Conservation (phyloP, 1,139 yeast species). For the Blastobotrys arbuscula region DNA sequence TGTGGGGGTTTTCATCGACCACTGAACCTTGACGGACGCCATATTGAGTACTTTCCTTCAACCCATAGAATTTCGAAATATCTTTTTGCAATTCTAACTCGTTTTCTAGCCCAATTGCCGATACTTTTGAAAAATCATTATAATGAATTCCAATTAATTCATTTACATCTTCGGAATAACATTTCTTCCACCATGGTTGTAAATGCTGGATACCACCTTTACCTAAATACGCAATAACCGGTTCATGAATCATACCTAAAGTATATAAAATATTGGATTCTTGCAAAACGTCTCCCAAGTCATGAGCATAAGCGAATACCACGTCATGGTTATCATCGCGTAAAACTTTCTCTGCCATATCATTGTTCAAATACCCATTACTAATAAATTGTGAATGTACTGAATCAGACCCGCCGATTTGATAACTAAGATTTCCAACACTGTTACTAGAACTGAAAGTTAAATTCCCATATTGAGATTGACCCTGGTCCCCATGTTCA, state of each 20-base stretch:
- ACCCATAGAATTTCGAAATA: conserved; percentile 1
- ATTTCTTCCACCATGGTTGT: conserved; percentile 11
- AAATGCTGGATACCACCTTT: conserved; percentile 4
- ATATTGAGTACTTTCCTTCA: background rate
- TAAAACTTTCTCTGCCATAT: background rate
- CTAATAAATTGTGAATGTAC: background rate
- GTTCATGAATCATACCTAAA: conserved; percentile 8
- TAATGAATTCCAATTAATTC: conserved; percentile 7
- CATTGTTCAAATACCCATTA: background rate
- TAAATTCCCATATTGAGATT: conserved; percentile 7
- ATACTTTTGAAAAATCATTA: conserved; percentile 1
- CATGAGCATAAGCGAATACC: conserved; percentile 9
- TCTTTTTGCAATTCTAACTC: conserved; percentile 3
- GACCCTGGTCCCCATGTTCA: conserved; percentile 6
- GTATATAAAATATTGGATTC: conserved; percentile 1
- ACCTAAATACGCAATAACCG: conserved; percentile 4
- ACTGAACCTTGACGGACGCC: background rate
- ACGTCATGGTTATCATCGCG: background rate
- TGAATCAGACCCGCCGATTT: background rate
- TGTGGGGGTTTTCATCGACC: background rate
- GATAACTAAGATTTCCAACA: background rate
- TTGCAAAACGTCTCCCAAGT: background rate
- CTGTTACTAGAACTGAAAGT: conserved; percentile 5
- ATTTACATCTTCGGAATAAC: background rate
- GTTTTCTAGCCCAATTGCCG: background rate